These are phyloP conservation scores for Craterostigma plantagineum DNA, from an alignment of 257 asterid species.

Conservation along the genomic window DNA sequence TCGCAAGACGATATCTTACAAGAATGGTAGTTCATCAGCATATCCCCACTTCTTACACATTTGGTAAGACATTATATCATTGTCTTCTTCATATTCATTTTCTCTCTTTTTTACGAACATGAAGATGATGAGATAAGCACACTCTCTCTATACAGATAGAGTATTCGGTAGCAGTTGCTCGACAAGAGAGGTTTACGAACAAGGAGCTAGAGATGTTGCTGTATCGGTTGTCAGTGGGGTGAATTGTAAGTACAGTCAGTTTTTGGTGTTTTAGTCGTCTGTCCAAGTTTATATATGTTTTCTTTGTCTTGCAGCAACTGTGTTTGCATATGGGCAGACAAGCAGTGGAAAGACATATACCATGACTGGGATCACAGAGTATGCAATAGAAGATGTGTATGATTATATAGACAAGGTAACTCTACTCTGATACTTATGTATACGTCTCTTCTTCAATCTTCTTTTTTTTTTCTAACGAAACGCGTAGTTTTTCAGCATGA, in stretches of 20 bases:
- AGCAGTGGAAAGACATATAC: slow-evolving; percentile 97
- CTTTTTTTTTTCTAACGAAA: too few relatives aligned
- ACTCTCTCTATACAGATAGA: slow-evolving; percentile 38
- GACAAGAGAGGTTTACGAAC: slow-evolving; percentile 68
- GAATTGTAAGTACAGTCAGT: slow-evolving; percentile 40
- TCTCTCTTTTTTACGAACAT: too few relatives aligned
- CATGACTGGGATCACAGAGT: slow-evolving; percentile 84
- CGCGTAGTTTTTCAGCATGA: slow-evolving; percentile 21
- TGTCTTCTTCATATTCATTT: too few relatives aligned
- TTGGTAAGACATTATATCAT: too few relatives aligned
- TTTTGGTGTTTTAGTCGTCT: background rate
- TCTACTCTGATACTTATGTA: background rate
- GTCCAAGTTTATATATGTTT: slow-evolving; percentile 2
- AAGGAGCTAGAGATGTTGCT: slow-evolving; percentile 87
- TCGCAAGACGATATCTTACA: too few relatives aligned
- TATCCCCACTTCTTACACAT: too few relatives aligned
- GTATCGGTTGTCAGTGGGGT: slow-evolving; percentile 92
- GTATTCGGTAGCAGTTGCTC: slow-evolving; percentile 65
- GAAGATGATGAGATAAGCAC: background rate
- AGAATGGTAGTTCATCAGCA: too few relatives aligned
- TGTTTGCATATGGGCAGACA: slow-evolving; percentile 94
- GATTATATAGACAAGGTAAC: slow-evolving; percentile 68
- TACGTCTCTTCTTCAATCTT: slow-evolving; percentile 4
- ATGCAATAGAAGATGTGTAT: slow-evolving; percentile 83
- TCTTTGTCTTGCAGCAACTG: slow-evolving; percentile 57